Percentiles rank a stretch among this genome's conserved stretches.
Conservation (phyloP, 2,329 filamentous ascomycete genomes). For the Ceratocystis cubensis region DNA sequence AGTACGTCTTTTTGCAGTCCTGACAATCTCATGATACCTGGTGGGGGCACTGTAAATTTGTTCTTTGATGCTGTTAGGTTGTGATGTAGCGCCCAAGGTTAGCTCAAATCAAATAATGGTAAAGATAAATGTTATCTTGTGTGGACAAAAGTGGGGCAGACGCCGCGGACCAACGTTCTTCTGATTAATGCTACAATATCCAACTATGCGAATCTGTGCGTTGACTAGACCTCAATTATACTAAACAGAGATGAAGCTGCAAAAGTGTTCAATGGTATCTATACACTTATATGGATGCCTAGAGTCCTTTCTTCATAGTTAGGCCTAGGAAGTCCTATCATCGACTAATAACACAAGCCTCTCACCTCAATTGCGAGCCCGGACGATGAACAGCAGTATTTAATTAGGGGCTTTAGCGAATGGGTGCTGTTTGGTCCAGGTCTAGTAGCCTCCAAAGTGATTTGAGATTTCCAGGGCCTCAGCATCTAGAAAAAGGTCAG, state of each 20-base stretch:
- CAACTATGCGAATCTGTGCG: slow-evolving; percentile 31
- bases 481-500: slow-evolving; percentile 48
- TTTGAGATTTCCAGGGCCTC: slow-evolving; percentile 45
- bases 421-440: slow-evolving; percentile 64
- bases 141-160: background rate
- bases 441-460: slow-evolving; percentile 47
- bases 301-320: background rate
- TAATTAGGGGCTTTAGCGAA: slow-evolving; percentile 63
- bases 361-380: slow-evolving; percentile 53
- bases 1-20: slow-evolving; percentile 87
- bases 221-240: slow-evolving; percentile 61
- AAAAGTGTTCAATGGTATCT: slow-evolving; percentile 61
- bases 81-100: background rate
- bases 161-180: too few species aligned
- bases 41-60: background rate
- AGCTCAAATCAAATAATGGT: background rate
- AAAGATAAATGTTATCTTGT: background rate
- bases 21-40: slow-evolving; percentile 43
- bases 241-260: slow-evolving; percentile 57
- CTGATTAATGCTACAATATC: too few species aligned
- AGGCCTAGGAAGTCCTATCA: background rate
- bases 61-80: background rate
- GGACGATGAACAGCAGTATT: slow-evolving; percentile 56
- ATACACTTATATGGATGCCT: background rate
- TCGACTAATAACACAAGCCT: slow-evolving; percentile 47